Evolutionary conservation across 202 grass and related monocot species (phyloP).

Genomic region (Schoenoplectus triqueter): DNA sequence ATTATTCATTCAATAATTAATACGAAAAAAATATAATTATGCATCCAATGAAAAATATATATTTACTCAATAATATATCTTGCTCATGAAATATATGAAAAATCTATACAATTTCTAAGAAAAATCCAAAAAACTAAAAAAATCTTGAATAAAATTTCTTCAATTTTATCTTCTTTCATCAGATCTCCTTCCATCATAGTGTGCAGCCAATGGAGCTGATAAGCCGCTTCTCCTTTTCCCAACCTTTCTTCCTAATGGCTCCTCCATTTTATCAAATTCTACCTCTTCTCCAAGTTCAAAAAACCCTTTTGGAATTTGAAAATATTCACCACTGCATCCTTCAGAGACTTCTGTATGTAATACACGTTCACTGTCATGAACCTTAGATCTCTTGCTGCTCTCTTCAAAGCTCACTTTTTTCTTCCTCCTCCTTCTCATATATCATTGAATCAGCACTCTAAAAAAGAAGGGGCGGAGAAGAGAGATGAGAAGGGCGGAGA

Average conservation of each 20-base stretch:
- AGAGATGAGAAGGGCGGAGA: too few relatives aligned
- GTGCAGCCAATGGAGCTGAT: constrained; percentile 5
- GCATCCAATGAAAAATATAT: too few relatives aligned
- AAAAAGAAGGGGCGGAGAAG: background rate
- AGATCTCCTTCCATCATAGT: constrained; percentile 10
- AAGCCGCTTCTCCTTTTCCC: background rate
- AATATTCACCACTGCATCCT: constrained; percentile 3
- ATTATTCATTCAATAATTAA: too few relatives aligned
- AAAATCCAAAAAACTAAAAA: too few relatives aligned
- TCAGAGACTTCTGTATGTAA: constrained; percentile 24
- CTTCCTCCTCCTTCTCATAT: constrained; percentile 31
- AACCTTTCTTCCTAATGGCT: constrained; percentile 8
- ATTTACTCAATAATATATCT: too few relatives aligned
- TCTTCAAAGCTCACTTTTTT: constrained; percentile 37
- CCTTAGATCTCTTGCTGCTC: constrained; percentile 4
- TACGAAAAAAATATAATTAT: too few relatives aligned
- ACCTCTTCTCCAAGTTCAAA: constrained; percentile 26
- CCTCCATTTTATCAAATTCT: constrained; percentile 32
- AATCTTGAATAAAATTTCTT: background rate
- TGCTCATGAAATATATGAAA: too few relatives aligned
- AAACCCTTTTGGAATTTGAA: constrained; percentile 28
- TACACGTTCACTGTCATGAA: background rate
- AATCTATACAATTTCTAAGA: too few relatives aligned
- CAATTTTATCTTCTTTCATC: constrained; percentile 34
- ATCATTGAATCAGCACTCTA: constrained; percentile 39